A percentile compares a stretch with the other conserved stretches of the same genome.
phyloP scores from a whole-genome alignment of 2,329 filamentous ascomycete species.

The Mollisiaceae sp. region DNA sequence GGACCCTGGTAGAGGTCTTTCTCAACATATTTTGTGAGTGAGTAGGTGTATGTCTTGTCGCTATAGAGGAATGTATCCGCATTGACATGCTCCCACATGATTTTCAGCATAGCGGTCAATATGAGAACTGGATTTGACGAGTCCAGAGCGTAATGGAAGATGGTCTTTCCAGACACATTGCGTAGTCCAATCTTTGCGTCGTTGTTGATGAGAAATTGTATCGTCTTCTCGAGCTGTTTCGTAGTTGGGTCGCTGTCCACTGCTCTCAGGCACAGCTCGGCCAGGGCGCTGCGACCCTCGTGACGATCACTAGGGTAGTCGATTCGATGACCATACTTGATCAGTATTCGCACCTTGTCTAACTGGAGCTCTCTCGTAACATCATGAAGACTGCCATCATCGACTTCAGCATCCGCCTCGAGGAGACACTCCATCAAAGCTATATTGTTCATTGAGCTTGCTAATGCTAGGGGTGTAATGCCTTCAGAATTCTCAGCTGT shows the following conservation, averaged over 20 bases:
- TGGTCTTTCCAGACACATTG: constrained; percentile 55
- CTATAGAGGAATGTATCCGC: constrained; percentile 60
- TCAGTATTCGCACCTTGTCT: constrained; percentile 58
- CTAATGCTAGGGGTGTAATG: constrained; percentile 65
- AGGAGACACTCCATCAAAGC: constrained; percentile 28
- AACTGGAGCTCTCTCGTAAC: constrained; percentile 64
- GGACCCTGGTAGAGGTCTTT: constrained; percentile 29
- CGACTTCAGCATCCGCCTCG: constrained; percentile 22
- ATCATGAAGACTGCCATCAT: constrained; percentile 68
- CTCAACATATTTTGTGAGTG: constrained; percentile 65
- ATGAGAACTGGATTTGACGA: constrained; percentile 59
- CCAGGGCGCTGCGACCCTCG: constrained; percentile 65
- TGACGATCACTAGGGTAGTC: constrained; percentile 70
- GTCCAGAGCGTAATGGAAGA: constrained; percentile 66
- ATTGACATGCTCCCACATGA: constrained; percentile 70
- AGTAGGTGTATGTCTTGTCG: constrained; percentile 61
- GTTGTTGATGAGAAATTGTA: constrained; percentile 59
- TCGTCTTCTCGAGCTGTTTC: constrained; percentile 50
- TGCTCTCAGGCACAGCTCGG: constrained; percentile 61
- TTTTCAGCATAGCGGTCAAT: constrained; percentile 62
- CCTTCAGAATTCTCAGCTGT: constrained; percentile 62
- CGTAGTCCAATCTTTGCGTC: constrained; percentile 54
- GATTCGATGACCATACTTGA: constrained; percentile 64
- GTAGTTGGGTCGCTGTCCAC: constrained; percentile 46
- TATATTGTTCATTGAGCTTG: constrained; percentile 24